These are phyloP conservation scores for Gyromitra esculenta DNA, from an alignment of 2,329 filamentous ascomycete genomes.

Conservation along the genomic window DNA sequence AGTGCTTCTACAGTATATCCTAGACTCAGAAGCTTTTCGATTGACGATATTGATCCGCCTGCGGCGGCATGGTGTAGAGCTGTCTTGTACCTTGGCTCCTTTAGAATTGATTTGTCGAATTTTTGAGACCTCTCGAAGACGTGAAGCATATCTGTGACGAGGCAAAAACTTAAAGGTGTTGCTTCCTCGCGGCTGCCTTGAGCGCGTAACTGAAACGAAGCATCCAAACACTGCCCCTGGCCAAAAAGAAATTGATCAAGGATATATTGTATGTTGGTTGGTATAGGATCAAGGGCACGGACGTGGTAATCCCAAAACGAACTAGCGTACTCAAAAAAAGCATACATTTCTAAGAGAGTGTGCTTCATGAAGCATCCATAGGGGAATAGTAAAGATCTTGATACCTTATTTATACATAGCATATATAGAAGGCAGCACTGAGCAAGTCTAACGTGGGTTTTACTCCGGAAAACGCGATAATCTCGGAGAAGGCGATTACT, in stretches of 20 bases:
- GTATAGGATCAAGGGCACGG: neutral
- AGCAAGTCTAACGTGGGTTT: slow-evolving; percentile 21
- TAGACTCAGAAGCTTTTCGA: slow-evolving; percentile 12
- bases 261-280: neutral
- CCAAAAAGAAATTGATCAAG: slow-evolving; percentile 2
- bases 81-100: neutral
- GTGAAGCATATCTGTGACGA: slow-evolving; percentile 12
- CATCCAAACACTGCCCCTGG: too few species aligned
- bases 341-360: neutral
- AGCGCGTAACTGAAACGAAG: neutral
- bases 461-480: slow-evolving; percentile 16
- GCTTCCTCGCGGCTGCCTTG: neutral
- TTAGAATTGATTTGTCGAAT: neutral
- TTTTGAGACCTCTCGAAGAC: neutral
- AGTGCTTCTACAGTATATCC: slow-evolving; percentile 12
- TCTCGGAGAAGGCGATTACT: slow-evolving; percentile 5
- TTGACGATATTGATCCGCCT: neutral
- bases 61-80: slow-evolving; percentile 19
- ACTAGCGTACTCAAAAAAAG: neutral
- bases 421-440: slow-evolving; percentile 23
- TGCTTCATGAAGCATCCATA: neutral
- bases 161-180: slow-evolving; percentile 20
- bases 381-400: neutral
- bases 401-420: slow-evolving; percentile 8
- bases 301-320: slow-evolving; percentile 36